A percentile compares a stretch with the other conserved stretches of the same genome.
These are phyloP conservation scores for Sphagnum magellanicum DNA, from an alignment of 228 moss, liverwort and hornwort genomes.

Conservation along the genomic window DNA sequence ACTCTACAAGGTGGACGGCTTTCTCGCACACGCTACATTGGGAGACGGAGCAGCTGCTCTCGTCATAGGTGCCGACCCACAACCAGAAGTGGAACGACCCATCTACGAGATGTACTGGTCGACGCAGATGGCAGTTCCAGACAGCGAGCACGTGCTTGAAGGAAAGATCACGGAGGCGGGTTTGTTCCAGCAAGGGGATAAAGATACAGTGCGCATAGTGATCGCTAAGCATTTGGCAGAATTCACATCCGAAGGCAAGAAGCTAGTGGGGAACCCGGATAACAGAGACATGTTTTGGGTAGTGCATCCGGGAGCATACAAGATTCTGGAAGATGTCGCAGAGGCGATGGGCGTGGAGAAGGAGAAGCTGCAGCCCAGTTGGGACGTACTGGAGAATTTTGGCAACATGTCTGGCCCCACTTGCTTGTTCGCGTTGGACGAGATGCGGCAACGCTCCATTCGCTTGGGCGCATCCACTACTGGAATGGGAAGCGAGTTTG, in stretches of 20 bases:
- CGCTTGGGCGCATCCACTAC: slow-evolving; percentile 9
- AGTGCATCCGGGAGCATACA: slow-evolving; percentile 39
- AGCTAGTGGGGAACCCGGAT: slow-evolving; percentile 13
- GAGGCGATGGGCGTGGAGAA: slow-evolving; percentile 13
- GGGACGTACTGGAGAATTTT: slow-evolving; percentile 25
- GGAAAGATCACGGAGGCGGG: slow-evolving; percentile 15
- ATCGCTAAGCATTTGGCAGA: slow-evolving; percentile 18
- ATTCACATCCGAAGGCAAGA: slow-evolving; percentile 14
- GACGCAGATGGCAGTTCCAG: slow-evolving; percentile 12
- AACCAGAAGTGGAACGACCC: slow-evolving; percentile 8
- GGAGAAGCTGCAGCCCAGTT: slow-evolving; percentile 29
- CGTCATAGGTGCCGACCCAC: slow-evolving; percentile 24
- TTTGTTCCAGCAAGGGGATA: slow-evolving; percentile 13
- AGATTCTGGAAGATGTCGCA: slow-evolving; percentile 29
- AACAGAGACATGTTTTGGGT: slow-evolving; percentile 37
- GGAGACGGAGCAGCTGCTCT: slow-evolving; percentile 38
- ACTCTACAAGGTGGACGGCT: slow-evolving; percentile 20
- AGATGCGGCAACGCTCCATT: slow-evolving; percentile 23
- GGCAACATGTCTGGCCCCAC: slow-evolving; percentile 40
- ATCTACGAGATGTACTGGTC: slow-evolving; percentile 39
- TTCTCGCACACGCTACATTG: slow-evolving; percentile 26
- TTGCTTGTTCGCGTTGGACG: slow-evolving; percentile 36
- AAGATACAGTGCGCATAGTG: slow-evolving; percentile 12
- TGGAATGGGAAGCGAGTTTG: slow-evolving; percentile 24
- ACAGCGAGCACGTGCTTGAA: background rate